Base-by-base conservation (phyloP, 768 basidiomycete genomes). In the Tylopilus vinaceipallidus region DNA sequence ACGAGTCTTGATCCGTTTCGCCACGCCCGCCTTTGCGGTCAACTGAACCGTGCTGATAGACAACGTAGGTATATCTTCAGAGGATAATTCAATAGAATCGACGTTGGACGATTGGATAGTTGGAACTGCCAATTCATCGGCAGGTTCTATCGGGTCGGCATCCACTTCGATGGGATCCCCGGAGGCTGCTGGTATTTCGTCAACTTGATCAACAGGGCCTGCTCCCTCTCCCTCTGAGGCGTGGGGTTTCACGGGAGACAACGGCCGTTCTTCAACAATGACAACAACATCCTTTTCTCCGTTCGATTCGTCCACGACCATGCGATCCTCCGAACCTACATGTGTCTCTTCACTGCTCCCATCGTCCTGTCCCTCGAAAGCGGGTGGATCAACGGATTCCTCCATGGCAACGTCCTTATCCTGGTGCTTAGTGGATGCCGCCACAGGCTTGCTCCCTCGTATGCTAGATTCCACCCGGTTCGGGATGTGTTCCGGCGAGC, bases 101-200 rank as follows among this genome's bases (percentile, higher is more conserved):
- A 34, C 42, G 2, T 61, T 55, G 30, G 35, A 49, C 24, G 43
- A 39, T 37, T 22, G 41, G 34, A 47, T 35, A 32, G 26, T 34
- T 13, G 59, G 43, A 42, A 55, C 51, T n/a, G 56, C 62, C 50
- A 71, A 57, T 47, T 66, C 69, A 13, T 76, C 76, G 1, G 71
- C 67, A 24, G 70, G 66, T 51, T 78, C 74, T 45, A 79, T 79
- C 8, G 77, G 75, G 52, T 80, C 78, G 12, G 14, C 49, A 4
- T 46, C 53, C 17, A 33, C 38, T 6, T 41, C 51, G 16, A 29
- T 8, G 6, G 26, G 42, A 5, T 11, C 42, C 10, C 42, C 33
- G 12, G 39, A 19, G 8, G 26, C 14, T 30, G 8, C n/a, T 6
- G 27, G 22, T 16, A 26, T 10, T 19, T 8, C 17, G 10, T 29